These are phyloP conservation scores for Bothriochloa decipiens DNA, from an alignment of 176 grass and related monocot species.

Conservation along the genomic window DNA sequence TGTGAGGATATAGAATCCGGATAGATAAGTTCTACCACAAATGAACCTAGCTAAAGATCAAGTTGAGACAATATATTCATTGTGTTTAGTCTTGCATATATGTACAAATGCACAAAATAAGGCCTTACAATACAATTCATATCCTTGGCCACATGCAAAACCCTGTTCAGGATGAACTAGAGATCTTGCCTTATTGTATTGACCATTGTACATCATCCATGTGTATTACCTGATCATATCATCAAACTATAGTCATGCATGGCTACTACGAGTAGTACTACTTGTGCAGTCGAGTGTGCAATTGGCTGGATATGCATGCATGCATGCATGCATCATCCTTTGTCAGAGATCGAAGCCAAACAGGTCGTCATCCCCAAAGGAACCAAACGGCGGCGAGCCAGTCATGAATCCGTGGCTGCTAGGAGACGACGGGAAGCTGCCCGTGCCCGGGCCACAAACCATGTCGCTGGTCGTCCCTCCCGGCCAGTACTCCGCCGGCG, in stretches of 20 bases:
- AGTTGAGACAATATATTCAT: background rate
- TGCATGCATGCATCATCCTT: slow-evolving; percentile 17
- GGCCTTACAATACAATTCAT: background rate
- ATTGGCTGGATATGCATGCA: background rate
- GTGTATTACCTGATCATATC: background rate
- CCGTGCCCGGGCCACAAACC: background rate
- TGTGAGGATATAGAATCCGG: too few species aligned
- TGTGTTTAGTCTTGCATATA: background rate
- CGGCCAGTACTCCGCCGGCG: slow-evolving; percentile 23
- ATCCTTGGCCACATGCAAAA: background rate
- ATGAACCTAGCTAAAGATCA: too few species aligned
- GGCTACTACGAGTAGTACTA: background rate
- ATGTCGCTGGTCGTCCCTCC: background rate
- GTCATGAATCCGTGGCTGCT: slow-evolving; percentile 48
- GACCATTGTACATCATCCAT: background rate
- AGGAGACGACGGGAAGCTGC: slow-evolving; percentile 55
- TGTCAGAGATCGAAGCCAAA: slow-evolving; percentile 39
- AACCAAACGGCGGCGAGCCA: slow-evolving; percentile 24
- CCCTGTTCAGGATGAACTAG: background rate
- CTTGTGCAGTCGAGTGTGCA: background rate
- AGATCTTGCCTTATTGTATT: background rate
- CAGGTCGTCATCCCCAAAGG: slow-evolving; percentile 38
- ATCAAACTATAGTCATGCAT: background rate
- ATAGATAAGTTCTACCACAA: too few species aligned
- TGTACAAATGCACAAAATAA: background rate